Evolutionary conservation across 2,329 filamentous ascomycete genomes (phyloP).

Genomic region (Helminthosporium solani): DNA sequence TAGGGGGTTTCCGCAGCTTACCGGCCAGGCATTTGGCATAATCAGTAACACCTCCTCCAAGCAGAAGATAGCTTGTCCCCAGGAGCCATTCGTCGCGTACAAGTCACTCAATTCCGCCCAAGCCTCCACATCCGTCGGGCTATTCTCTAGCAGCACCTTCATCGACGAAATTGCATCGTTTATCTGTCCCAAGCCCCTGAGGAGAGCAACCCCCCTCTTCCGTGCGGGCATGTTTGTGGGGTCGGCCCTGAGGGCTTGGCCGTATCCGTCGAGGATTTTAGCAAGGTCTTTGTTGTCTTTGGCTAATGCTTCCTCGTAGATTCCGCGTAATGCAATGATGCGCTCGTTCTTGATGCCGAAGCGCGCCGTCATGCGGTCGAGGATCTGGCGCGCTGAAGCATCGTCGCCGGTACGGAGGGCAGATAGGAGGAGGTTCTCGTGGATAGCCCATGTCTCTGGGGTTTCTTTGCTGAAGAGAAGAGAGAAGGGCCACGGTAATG

Average conservation of each 20-base stretch:
- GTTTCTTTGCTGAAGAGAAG: constrained; percentile 62
- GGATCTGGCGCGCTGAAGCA: constrained; percentile 69
- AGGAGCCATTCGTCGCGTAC: constrained; percentile 77
- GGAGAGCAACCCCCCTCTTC: constrained; percentile 79
- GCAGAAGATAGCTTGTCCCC: constrained; percentile 80
- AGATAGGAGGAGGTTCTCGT: constrained; percentile 83
- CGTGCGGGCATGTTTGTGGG: constrained; percentile 79
- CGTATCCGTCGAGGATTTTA: constrained; percentile 73
- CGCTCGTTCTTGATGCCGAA: constrained; percentile 86
- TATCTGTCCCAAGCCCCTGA: constrained; percentile 69
- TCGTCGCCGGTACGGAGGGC: constrained; percentile 85
- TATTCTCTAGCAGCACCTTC: constrained; percentile 73
- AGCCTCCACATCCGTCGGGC: constrained; percentile 85
- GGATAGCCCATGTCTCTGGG: constrained; percentile 77
- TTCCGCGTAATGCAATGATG: constrained; percentile 76
- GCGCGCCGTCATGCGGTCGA: constrained; percentile 72
- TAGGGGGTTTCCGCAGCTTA: constrained; percentile 47
- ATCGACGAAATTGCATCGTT: constrained; percentile 74
- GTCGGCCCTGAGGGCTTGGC: constrained; percentile 70
- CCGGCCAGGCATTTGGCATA: constrained; percentile 92
- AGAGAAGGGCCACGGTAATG: constrained; percentile 54
- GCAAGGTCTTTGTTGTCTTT: constrained; percentile 65
- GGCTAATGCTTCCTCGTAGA: constrained; percentile 83
- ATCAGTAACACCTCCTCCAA: constrained; percentile 88
- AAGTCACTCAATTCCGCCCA: constrained; percentile 91